A percentile compares a stretch with the other conserved stretches of the same genome.
phyloP scores from a whole-genome alignment of 1,284 basidiomycete species.

The Boletus mariae region DNA sequence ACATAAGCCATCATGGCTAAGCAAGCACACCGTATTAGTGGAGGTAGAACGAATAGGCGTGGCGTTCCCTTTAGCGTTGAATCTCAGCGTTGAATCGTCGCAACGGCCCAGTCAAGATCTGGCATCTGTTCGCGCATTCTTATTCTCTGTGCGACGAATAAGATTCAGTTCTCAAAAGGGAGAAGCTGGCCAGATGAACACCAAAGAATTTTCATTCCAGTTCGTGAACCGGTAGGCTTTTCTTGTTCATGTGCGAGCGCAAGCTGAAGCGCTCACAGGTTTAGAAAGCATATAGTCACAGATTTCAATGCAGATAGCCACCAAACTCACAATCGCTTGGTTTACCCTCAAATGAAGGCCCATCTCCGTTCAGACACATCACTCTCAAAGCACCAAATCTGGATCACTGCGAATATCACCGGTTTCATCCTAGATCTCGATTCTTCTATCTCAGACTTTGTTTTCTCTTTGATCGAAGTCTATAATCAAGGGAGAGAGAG shows the following conservation, averaged over 20 bases:
- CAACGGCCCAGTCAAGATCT: slow-evolving; percentile 38
- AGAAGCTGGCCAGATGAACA: slow-evolving; percentile 73
- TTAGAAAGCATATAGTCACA: slow-evolving; percentile 63
- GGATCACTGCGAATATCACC: slow-evolving; percentile 71
- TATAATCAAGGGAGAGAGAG: slow-evolving; percentile 81
- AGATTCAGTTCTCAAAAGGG: slow-evolving; percentile 71
- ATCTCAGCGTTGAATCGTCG: slow-evolving; percentile 49
- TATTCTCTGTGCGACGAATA: slow-evolving; percentile 77
- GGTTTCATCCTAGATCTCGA: slow-evolving; percentile 87
- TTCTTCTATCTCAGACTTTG: slow-evolving; percentile 73
- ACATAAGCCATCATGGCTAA: slow-evolving; percentile 56
- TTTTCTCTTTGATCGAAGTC: slow-evolving; percentile 81
- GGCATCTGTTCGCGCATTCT: slow-evolving; percentile 67
- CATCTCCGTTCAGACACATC: slow-evolving; percentile 61
- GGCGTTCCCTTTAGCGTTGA: slow-evolving; percentile 74
- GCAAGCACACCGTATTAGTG: slow-evolving; percentile 62
- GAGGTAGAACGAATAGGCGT: slow-evolving; percentile 72
- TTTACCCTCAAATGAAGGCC: slow-evolving; percentile 79
- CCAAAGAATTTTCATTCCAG: slow-evolving; percentile 76
- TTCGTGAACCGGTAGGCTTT: slow-evolving; percentile 68
- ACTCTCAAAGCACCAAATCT: slow-evolving; percentile 52
- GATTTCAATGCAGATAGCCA: slow-evolving; percentile 77
- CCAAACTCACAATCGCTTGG: slow-evolving; percentile 67
- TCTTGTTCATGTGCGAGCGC: not conserved
- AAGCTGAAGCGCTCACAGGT: slow-evolving; percentile 43